Evolutionary conservation across 805 yeast genomes (phyloP), one percentile per base, ranked within the genome.

Genomic region (Metschnikowia drakensbergensis): DNA sequence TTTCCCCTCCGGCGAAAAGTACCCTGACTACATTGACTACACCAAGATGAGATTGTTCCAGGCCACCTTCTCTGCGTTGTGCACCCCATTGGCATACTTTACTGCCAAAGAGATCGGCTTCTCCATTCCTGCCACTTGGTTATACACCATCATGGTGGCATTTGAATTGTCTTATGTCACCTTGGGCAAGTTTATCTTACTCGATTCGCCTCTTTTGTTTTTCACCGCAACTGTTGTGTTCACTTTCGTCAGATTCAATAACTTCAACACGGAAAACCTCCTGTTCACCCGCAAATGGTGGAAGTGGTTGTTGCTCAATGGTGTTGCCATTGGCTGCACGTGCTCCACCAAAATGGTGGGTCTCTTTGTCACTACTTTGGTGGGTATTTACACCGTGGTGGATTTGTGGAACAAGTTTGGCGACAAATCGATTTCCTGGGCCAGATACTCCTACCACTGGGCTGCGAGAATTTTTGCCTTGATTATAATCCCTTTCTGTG

Each of bases 341-440:
- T 85, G 92, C 63, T 86, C 96, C 28, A 96, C 90, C 49, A 94
- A 94, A 70, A 89, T 91, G 96, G 98, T 94, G 50, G 99, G 99
- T 59, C 76, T 92, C 48, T 88, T 94, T 61, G 88, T 88, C 52
- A 92, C 96, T 49, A 67, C 89, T 13, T 71, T 90, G 54, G 90
- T 94, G 48, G 99, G 99, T 42, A 79, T 89, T 53, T 88, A 92
- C 69, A 90, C 97, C 23, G 75, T 88, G 35, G 85, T 82, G 46
- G 97, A 94, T 60, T 74, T 94, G 60, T 94, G 97, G 96, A 75
- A 71, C 59, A 81, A 80, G 65, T 80, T 89, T 59, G 96, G 91
- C 54, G 92, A 87, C 63, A 75, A 72, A 59, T 61, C 75, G 9
- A 63, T 86, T 55, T 58, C 77, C 3, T 72, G 77, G 75, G 64